Evolutionary conservation across 345 rosid species (phyloP).

Genomic region (Punica granatum): DNA sequence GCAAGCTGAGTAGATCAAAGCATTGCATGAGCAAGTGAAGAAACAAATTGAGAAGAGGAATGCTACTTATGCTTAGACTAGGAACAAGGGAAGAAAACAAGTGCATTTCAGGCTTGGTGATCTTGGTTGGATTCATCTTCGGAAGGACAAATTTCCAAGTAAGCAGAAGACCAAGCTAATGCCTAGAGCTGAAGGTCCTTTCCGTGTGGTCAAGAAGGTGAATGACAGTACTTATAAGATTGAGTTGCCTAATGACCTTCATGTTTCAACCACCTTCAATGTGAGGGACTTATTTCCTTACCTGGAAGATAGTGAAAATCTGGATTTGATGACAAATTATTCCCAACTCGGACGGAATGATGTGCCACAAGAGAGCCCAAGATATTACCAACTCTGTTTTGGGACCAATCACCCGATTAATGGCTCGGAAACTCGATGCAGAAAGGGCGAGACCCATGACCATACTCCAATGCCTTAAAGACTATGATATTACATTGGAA

Average conservation of each 20-base stretch:
- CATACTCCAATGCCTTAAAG: no score
- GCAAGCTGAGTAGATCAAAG: background rate
- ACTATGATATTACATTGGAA: no score
- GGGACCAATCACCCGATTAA: no score
- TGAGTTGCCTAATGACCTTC: background rate
- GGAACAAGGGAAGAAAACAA: background rate
- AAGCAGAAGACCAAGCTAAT: conserved; percentile 4
- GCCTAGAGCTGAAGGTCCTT: background rate
- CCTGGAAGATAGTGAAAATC: background rate
- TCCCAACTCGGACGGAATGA: background rate
- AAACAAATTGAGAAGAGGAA: background rate
- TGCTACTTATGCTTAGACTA: background rate
- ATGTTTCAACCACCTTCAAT: background rate
- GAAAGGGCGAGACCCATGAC: no score
- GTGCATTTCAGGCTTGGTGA: background rate
- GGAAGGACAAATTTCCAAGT: background rate
- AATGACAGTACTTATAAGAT: background rate
- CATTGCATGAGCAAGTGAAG: background rate
- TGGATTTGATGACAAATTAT: background rate
- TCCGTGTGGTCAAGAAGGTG: background rate
- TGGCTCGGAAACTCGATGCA: no score
- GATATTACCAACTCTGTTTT: no score
- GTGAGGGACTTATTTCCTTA: background rate
- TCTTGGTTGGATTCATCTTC: background rate
- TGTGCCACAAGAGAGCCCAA: no score